These are phyloP conservation scores for Talaromyces sp. DNA, from an alignment of 2,329 filamentous ascomycete genomes.

Conservation along the genomic window DNA sequence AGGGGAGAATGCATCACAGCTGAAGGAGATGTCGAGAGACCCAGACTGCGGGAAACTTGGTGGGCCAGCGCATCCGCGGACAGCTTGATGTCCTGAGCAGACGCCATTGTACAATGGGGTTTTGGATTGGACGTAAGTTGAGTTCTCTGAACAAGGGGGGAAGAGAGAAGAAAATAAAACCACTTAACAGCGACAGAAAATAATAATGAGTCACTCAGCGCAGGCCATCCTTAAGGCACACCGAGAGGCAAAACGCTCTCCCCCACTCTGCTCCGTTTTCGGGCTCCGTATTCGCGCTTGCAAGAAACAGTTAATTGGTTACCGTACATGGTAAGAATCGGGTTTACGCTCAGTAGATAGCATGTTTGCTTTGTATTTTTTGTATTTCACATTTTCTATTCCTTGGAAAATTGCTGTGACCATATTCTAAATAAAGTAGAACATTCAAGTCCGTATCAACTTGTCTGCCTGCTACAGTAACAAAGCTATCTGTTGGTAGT, in stretches of 20 bases:
- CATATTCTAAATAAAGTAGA: not conserved
- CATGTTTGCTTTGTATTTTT: conserved; percentile 6
- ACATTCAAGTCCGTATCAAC: not conserved
- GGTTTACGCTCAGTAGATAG: not conserved
- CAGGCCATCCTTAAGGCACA: conserved; percentile 2
- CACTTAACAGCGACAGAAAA: not conserved
- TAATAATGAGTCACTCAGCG: not conserved
- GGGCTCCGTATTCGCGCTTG: conserved; percentile 8
- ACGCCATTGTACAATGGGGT: conserved; percentile 16
- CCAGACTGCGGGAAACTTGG: conserved; percentile 54
- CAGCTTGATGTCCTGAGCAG: conserved; percentile 30
- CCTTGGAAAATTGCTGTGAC: not conserved
- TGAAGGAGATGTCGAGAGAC: conserved; percentile 68
- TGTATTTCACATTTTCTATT: not conserved
- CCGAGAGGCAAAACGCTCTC: conserved; percentile 1
- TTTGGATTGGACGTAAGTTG: not conserved
- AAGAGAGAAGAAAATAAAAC: not conserved
- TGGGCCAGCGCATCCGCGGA: conserved; percentile 24
- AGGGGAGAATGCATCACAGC: conserved; percentile 69
- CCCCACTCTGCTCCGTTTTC: conserved; percentile 12
- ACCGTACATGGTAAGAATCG: not conserved
- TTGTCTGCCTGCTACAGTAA: not conserved
- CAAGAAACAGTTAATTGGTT: conserved; percentile 5
- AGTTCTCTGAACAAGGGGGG: not conserved
- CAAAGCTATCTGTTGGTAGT: not conserved